Evolutionary conservation across 2,329 filamentous ascomycete species (phyloP).

Genomic region (Paramyrothecium sp.): DNA sequence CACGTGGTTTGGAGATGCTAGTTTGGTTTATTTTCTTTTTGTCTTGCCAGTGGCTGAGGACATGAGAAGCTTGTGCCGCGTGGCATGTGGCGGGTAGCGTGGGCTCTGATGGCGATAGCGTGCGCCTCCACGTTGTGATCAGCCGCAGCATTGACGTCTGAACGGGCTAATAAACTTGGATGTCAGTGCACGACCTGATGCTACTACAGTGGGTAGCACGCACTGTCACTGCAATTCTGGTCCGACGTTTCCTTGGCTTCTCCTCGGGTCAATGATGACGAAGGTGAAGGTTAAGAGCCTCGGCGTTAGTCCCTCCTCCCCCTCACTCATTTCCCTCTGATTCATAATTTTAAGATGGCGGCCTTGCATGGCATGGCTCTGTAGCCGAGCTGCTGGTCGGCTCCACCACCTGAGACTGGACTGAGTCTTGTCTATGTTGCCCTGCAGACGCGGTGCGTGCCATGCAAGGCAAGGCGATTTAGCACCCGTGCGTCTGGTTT

Average conservation of each 20-base stretch:
- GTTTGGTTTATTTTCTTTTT: not conserved
- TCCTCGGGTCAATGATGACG: not conserved
- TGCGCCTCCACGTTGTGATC: not conserved
- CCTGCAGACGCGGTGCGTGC: not conserved
- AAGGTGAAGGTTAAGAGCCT: not conserved
- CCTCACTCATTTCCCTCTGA: not conserved
- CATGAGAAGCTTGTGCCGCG: not conserved
- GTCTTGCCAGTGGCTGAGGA: not conserved
- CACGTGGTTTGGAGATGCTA: not conserved
- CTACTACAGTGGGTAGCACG: too few species aligned
- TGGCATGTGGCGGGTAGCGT: not conserved
- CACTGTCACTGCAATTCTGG: too few species aligned
- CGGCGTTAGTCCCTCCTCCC: not conserved
- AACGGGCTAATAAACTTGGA: not conserved
- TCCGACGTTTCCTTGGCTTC: too few species aligned
- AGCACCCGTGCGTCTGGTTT: not conserved
- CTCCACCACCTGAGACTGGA: not conserved
- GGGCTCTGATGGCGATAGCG: not conserved
- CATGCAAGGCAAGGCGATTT: not conserved
- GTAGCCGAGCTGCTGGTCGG: not conserved
- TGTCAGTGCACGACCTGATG: too few species aligned
- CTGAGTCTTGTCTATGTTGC: not conserved
- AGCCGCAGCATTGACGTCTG: not conserved
- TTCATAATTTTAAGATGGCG: not conserved
- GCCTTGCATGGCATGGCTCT: not conserved